Evolutionary conservation across 441 rosid species (phyloP), one percentile per base, ranked within the genome.

Genomic region (Raphanus hybrid): DNA sequence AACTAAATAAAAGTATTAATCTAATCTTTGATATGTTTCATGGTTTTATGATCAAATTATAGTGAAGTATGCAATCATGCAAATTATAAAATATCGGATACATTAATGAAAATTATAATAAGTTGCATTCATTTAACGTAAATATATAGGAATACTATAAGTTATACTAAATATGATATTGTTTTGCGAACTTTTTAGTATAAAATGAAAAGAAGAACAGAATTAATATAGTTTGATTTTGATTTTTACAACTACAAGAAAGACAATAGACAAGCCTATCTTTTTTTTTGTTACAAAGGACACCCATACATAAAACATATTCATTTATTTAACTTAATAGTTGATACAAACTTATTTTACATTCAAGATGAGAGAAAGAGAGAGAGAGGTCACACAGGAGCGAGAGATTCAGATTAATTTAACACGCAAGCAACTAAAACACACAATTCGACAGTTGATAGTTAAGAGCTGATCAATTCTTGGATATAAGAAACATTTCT

Each of bases 391-490:
- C 62, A 60, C 48, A 50, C 12, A 69, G 5, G 34, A 29, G 34
- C 34, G 4, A 29, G 34, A 29, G 5, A 29, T 71, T 55, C 68
- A 72, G 4, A 66, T 48, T 15, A 29, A 71, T 69, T 59, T 78
- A 61, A 12, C 29, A 78, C 26, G 39, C 77, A 78, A 72, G 60
- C 60, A 78, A 37, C 64, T 39, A 52, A 73, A 55, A 50, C 11
- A 67, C 34, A 57, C 6, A 58, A 16, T 54, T 64, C 26, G 29
- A 65, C 61, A 50, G 9, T 71, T 71, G 55, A 77, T 35, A 61
- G 43, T 59, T 23, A n/a, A 7, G 43, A 50, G 39, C 73, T 73
- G 14, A 60, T 67, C 60, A 78, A 35, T 59, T 48, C 57, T 72
- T 78, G n/a, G 73, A 14, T 50, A 60, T 62, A 37, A 62, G 45